Conservation (phyloP, 257 asterid species). For the Nicotiana attenuata region DNA sequence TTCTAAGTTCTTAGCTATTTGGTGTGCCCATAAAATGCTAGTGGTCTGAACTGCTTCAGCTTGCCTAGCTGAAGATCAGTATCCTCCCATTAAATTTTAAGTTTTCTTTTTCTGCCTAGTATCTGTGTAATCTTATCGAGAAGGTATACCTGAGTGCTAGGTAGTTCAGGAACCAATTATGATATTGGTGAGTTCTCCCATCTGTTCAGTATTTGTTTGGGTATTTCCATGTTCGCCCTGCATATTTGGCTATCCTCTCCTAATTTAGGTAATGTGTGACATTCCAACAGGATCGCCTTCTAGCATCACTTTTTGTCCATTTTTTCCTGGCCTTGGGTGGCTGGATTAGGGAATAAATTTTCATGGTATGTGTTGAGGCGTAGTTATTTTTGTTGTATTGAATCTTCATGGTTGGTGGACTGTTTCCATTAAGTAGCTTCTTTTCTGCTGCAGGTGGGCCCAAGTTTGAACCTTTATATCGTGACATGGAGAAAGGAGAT, state of each 20-base stretch:
- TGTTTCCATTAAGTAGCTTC: neutral
- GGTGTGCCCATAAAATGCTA: neutral
- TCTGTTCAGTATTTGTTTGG: neutral
- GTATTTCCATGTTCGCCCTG: neutral
- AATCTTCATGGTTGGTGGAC: neutral
- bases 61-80: neutral
- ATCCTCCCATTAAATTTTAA: neutral
- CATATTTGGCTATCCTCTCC: neutral
- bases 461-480: constrained; percentile 93
- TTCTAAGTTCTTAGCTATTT: neutral
- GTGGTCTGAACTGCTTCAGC: neutral
- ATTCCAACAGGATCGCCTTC: neutral
- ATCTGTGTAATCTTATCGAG: neutral
- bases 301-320: neutral
- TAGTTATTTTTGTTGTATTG: neutral
- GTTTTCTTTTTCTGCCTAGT: neutral
- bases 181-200: neutral
- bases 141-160: neutral
- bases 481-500: constrained; percentile 99
- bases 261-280: neutral
- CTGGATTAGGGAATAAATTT: neutral
- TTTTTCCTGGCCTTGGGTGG: neutral
- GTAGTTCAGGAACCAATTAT: neutral
- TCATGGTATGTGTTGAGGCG: neutral
- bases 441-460: constrained; percentile 72